Evolutionary conservation across 345 rosid species (phyloP).

Genomic region (Dipteronia dyeriana): DNA sequence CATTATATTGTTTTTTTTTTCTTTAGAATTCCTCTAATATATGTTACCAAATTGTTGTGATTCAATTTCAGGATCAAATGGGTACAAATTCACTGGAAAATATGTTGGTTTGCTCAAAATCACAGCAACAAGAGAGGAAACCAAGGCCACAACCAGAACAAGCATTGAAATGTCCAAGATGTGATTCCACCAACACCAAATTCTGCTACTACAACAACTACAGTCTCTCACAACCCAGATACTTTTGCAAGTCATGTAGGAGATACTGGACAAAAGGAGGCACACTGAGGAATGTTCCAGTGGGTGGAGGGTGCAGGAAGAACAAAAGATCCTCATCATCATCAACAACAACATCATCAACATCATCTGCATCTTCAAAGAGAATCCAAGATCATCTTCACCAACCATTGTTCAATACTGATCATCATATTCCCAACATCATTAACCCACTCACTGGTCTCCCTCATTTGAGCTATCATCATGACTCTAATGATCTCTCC

Average conservation of each 20-base stretch:
- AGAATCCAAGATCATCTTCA: conserved; percentile 41
- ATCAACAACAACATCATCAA: conserved; percentile 38
- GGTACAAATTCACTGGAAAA: conserved; percentile 56
- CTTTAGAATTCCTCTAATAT: too few relatives aligned
- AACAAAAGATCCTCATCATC: conserved; percentile 65
- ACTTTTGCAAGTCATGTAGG: conserved; percentile 84
- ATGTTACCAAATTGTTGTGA: neutral
- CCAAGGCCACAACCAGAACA: conserved; percentile 64
- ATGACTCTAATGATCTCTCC: conserved; percentile 62
- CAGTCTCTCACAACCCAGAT: conserved; percentile 81
- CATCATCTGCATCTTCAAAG: conserved; percentile 50
- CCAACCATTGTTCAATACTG: conserved; percentile 17
- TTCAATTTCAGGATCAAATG: conserved; percentile 47
- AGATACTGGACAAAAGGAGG: conserved; percentile 94
- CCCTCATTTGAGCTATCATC: conserved; percentile 40
- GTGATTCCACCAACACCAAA: conserved; percentile 82
- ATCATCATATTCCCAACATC: conserved; percentile 21
- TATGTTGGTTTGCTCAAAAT: conserved; percentile 61
- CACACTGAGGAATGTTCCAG: conserved; percentile 74
- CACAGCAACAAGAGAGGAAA: conserved; percentile 59
- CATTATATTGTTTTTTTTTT: neutral
- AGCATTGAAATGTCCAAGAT: conserved; percentile 70
- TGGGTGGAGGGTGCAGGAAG: conserved; percentile 86
- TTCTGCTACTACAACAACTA: conserved; percentile 93
- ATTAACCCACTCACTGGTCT: conserved; percentile 38